Percentiles rank a stretch among this genome's conserved stretches.
Evolutionary conservation across 495 filamentous ascomycete genomes (phyloP).

Genomic region (Penicillium turbatum): DNA sequence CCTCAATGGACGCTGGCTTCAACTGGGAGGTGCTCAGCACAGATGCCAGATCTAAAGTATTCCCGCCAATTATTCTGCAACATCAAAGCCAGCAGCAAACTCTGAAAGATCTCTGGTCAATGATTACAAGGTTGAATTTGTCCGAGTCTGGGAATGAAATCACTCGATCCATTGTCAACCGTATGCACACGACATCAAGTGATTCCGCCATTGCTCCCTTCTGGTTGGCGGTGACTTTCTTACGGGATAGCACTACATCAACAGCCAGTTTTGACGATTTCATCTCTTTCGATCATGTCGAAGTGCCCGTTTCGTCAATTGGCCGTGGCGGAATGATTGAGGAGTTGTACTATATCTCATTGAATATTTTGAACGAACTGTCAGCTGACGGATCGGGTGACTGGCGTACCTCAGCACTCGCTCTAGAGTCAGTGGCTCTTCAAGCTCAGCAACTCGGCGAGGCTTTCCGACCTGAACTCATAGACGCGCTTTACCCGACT

Average conservation of each 20-base stretch:
- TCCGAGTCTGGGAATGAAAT: slow-evolving; percentile 41
- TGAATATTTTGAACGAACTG: slow-evolving; percentile 54
- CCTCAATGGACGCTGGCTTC: slow-evolving; percentile 17
- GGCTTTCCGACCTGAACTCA: slow-evolving; percentile 77
- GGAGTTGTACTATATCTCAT: slow-evolving; percentile 74
- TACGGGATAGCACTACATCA: slow-evolving; percentile 48
- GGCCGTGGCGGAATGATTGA: slow-evolving; percentile 57
- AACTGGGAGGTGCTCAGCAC: slow-evolving; percentile 6
- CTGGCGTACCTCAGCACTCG: slow-evolving; percentile 67
- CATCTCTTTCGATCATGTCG: slow-evolving; percentile 45
- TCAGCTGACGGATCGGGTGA: slow-evolving; percentile 52
- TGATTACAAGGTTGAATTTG: slow-evolving; percentile 38
- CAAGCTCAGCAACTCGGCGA: slow-evolving; percentile 61
- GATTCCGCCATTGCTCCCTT: slow-evolving; percentile 61
- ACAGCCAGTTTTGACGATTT: slow-evolving; percentile 61
- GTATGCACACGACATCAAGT: slow-evolving; percentile 52
- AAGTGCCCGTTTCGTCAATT: slow-evolving; percentile 30
- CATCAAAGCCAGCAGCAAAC: slow-evolving; percentile 62
- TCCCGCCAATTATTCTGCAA: slow-evolving; percentile 52
- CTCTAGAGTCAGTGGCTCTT: slow-evolving; percentile 69
- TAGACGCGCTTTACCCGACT: slow-evolving; percentile 88
- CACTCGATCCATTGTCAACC: slow-evolving; percentile 55
- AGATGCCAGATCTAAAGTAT: background rate
- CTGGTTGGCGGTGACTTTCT: slow-evolving; percentile 75
- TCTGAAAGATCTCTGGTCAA: slow-evolving; percentile 45